Evolutionary conservation across 1,139 yeast species (phyloP), one percentile per base, ranked within the genome.

Genomic region (Pichia sp.): DNA sequence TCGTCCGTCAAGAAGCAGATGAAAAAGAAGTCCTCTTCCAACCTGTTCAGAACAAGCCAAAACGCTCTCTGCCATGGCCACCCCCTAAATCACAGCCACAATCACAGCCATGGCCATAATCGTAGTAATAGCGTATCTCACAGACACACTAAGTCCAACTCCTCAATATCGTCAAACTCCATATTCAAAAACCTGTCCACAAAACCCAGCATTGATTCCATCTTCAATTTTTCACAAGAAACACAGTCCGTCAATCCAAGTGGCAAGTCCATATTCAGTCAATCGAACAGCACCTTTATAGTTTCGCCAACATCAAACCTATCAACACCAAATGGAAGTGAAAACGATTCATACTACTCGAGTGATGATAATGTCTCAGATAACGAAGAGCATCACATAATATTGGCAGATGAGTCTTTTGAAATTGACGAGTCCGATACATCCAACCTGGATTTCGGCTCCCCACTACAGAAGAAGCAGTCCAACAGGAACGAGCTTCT

Each of bases 381-480:
- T 13, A 23, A 50, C 32, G 53, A 53, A n/a, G 41, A 59, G 16
- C 13, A n/a, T 53, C 10, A 36, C 40, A 36, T 36, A 11, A 36
- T 36, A 36, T 49, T 16, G 56, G 59, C 46, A 54, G 54, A 23
- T 38, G 45, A 16, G 19, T 45, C 46, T 6, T 44, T 19, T 44
- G 50, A 60, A 46, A 31, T 62, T 19, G 13, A 57, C 4, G 54
- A 51, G 16, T 19, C 57, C 5, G 50, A 60, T 42, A 15, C 8
- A 4, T 30, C n/a, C 8, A 36, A 34, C 15, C 15, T 51, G 58
- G 56, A 53, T 47, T 50, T 59, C 19, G 68, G 68, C 2, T 66
- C 69, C 1, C 69, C 69, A 16, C 53, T 66, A 51, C 69, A 65
- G 45, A 63, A 59, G 50, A 55, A 63, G 44, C 34, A 49, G 16